Conservation (phyloP, 257 asterid genomes). For the Penstemon davidsonii region DNA sequence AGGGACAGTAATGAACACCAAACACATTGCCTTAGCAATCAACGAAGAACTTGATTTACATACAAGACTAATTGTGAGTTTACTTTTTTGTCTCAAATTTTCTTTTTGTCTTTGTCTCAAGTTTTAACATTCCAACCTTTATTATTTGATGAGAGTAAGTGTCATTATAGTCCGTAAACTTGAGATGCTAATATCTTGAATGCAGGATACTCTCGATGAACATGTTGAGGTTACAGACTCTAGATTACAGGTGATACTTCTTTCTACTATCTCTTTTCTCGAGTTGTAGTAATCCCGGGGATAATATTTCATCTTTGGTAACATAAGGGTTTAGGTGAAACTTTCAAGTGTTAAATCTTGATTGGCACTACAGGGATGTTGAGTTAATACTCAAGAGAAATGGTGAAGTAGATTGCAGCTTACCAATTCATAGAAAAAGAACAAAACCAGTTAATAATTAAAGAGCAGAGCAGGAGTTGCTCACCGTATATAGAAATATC, state of each 20-base stretch:
- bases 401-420: too few species aligned
- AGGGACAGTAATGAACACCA: slow-evolving; percentile 87
- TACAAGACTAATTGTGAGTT: slow-evolving; percentile 80
- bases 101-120: too few species aligned
- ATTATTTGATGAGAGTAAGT: not conserved
- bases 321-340: too few species aligned
- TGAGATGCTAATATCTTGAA: not conserved
- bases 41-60: slow-evolving; percentile 92
- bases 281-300: too few species aligned
- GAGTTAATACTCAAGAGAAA: too few species aligned
- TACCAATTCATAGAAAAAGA: too few species aligned
- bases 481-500: too few species aligned
- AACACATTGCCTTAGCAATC: slow-evolving; percentile 92
- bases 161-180: not conserved
- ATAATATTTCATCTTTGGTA: too few species aligned
- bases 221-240: slow-evolving; percentile 85
- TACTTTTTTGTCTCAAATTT: slow-evolving; percentile 20
- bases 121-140: not conserved
- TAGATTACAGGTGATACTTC: slow-evolving; percentile 58
- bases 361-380: too few species aligned
- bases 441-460: too few species aligned
- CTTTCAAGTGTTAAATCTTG: not conserved
- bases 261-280: slow-evolving; percentile 7
- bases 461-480: too few species aligned
- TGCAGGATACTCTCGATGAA: slow-evolving; percentile 76